These are phyloP conservation scores for Achlya hypogyna DNA, from an alignment of 352 stramenopile genomes.

Conservation along the genomic window DNA sequence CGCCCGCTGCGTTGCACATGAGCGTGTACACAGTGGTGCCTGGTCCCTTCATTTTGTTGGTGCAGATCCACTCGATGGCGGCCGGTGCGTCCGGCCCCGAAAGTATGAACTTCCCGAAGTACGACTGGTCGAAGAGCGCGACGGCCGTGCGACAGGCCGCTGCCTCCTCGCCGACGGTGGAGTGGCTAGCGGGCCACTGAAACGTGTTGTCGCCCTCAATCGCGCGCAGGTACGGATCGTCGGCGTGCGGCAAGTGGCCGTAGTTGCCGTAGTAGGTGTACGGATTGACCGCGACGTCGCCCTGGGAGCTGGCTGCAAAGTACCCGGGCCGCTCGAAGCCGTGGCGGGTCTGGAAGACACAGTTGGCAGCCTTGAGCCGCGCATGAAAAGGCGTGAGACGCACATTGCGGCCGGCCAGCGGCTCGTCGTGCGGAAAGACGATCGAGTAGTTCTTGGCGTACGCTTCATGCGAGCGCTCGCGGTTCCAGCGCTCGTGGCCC, in stretches of 20 bases:
- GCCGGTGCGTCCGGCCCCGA: slow-evolving; percentile 19
- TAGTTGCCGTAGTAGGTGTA: slow-evolving; percentile 34
- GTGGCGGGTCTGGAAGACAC: slow-evolving; percentile 26
- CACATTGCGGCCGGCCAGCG: slow-evolving; percentile 22
- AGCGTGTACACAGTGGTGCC: slow-evolving; percentile 27
- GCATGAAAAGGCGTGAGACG: slow-evolving; percentile 24
- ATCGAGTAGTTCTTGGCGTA: slow-evolving; percentile 28
- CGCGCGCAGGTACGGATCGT: slow-evolving; percentile 21
- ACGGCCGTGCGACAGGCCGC: slow-evolving; percentile 21
- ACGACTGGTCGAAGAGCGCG: slow-evolving; percentile 29
- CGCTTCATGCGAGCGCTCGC: slow-evolving; percentile 22
- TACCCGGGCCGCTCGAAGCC: slow-evolving; percentile 27
- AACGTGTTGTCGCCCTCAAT: slow-evolving; percentile 27
- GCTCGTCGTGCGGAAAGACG: slow-evolving; percentile 27
- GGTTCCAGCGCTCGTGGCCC: slow-evolving; percentile 16
- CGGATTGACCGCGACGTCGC: slow-evolving; percentile 7
- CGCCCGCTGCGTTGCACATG: slow-evolving; percentile 26
- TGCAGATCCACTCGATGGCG: slow-evolving; percentile 25
- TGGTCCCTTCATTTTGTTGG: slow-evolving; percentile 24
- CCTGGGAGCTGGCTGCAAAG: slow-evolving; percentile 11
- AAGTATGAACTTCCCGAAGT: slow-evolving; percentile 30
- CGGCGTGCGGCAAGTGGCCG: slow-evolving; percentile 18
- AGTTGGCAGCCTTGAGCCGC: slow-evolving; percentile 19
- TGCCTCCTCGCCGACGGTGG: slow-evolving; percentile 22
- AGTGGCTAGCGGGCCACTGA: slow-evolving; percentile 19